Evolutionary conservation across 1,284 basidiomycete genomes (phyloP).

Genomic region (Uromyces viciae-fabae): DNA sequence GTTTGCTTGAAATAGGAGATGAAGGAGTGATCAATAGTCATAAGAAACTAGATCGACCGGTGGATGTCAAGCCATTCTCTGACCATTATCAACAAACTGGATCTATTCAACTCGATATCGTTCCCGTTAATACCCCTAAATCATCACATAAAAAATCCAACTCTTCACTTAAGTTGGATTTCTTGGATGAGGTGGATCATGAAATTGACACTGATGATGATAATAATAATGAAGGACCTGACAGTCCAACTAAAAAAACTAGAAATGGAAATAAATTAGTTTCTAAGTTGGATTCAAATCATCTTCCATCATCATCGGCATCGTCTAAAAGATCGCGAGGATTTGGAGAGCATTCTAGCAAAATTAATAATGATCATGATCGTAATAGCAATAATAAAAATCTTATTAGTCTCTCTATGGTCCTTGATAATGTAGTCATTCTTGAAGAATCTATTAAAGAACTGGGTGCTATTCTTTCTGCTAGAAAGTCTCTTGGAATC

Average conservation of each 20-base stretch:
- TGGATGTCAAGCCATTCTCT: slow-evolving; percentile 18
- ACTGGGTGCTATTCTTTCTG: slow-evolving; percentile 78
- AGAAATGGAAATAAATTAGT: slow-evolving; percentile 18
- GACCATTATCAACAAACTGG: slow-evolving; percentile 43
- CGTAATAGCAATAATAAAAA: slow-evolving; percentile 50
- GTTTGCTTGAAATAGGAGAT: neutral
- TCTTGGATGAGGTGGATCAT: slow-evolving; percentile 21
- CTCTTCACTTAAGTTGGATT: slow-evolving; percentile 7
- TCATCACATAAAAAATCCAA: slow-evolving; percentile 2
- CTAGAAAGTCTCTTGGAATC: slow-evolving; percentile 76
- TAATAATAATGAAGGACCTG: slow-evolving; percentile 15
- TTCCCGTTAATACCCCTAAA: slow-evolving; percentile 49
- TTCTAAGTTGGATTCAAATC: slow-evolving; percentile 23
- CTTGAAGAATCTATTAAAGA: slow-evolving; percentile 95
- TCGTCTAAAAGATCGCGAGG: neutral
- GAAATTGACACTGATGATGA: slow-evolving; percentile 5
- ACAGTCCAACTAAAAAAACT: slow-evolving; percentile 46
- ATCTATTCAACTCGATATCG: slow-evolving; percentile 53
- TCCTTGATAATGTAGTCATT: slow-evolving; percentile 91
- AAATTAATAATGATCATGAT: slow-evolving; percentile 44
- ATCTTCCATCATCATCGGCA: neutral
- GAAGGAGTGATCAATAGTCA: neutral
- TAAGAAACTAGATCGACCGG: neutral
- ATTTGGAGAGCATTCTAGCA: neutral
- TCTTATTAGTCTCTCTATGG: slow-evolving; percentile 69